Evolutionary conservation across 495 filamentous ascomycete species (phyloP).

Genomic region (Penicillium samsonianum): DNA sequence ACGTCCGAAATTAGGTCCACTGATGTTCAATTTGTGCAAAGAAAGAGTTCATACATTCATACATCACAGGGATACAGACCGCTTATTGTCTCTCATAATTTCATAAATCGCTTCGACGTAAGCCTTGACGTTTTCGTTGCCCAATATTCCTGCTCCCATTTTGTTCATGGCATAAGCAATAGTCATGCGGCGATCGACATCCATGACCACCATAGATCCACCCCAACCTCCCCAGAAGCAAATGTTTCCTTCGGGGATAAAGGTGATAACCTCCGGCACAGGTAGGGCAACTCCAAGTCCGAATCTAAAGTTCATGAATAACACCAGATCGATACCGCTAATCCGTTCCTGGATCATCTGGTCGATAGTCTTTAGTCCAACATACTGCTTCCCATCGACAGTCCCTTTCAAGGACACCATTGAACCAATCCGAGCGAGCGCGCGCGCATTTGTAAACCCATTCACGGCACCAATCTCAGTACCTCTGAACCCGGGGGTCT

Average conservation of each 20-base stretch:
- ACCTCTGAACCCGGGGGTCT: conserved; percentile 24
- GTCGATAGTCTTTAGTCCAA: conserved; percentile 36
- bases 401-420: conserved; percentile 33
- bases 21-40: not conserved
- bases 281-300: conserved; percentile 41
- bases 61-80: not conserved
- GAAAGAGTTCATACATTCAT: not conserved
- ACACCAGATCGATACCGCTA: conserved; percentile 35
- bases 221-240: conserved; percentile 50
- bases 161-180: conserved; percentile 49
- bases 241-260: conserved; percentile 34
- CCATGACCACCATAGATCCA: conserved; percentile 46
- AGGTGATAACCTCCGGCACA: conserved; percentile 18
- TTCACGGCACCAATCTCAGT: conserved; percentile 30
- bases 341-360: conserved; percentile 42
- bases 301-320: conserved; percentile 28
- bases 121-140: conserved; percentile 30
- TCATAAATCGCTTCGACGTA: conserved; percentile 43
- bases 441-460: conserved; percentile 41
- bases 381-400: conserved; percentile 33
- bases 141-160: conserved; percentile 33
- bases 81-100: conserved; percentile 13
- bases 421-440: conserved; percentile 32
- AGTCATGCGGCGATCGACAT: conserved; percentile 41
- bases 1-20: too few species aligned